These are phyloP conservation scores for Ascobolus immersus DNA, from an alignment of 495 filamentous ascomycete species.

Conservation along the genomic window DNA sequence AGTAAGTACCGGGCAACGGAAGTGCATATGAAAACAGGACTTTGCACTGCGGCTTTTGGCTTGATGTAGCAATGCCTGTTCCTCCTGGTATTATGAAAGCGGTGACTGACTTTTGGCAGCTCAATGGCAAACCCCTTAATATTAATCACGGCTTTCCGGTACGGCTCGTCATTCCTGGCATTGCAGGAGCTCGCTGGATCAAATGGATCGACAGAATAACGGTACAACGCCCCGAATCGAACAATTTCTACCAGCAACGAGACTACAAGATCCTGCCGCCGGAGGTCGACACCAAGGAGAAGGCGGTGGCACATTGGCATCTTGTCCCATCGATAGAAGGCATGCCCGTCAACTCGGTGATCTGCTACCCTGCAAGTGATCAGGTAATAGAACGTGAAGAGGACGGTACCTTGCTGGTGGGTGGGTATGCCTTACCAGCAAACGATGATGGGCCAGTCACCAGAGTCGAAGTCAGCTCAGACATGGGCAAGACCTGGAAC, in stretches of 20 bases:
- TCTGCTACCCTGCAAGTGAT: conserved; percentile 23
- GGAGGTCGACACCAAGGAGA: conserved; percentile 19
- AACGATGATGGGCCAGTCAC: conserved; percentile 28
- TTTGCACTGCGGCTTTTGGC: neutral
- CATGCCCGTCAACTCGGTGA: conserved; percentile 28
- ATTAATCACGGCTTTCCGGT: conserved; percentile 26
- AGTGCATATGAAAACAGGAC: neutral
- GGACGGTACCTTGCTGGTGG: conserved; percentile 22
- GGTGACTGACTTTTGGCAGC: conserved; percentile 8
- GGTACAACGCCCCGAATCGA: conserved; percentile 21
- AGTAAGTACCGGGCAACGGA: conserved; percentile 12
- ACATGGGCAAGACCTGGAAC: conserved; percentile 26
- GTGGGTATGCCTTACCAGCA: conserved; percentile 31
- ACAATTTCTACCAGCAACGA: conserved; percentile 24
- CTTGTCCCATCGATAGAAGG: conserved; percentile 21
- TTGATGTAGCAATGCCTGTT: neutral
- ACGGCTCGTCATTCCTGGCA: conserved; percentile 25
- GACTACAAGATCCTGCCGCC: conserved; percentile 30
- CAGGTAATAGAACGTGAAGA: conserved; percentile 17
- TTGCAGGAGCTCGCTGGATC: conserved; percentile 25
- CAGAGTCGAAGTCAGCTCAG: conserved; percentile 26
- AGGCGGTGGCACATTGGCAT: conserved; percentile 26
- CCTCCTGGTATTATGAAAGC: neutral
- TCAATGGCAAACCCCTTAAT: conserved; percentile 22
- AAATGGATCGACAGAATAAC: conserved; percentile 30